Conservation (phyloP, 345 rosid species). For the Dovyalis caffra region DNA sequence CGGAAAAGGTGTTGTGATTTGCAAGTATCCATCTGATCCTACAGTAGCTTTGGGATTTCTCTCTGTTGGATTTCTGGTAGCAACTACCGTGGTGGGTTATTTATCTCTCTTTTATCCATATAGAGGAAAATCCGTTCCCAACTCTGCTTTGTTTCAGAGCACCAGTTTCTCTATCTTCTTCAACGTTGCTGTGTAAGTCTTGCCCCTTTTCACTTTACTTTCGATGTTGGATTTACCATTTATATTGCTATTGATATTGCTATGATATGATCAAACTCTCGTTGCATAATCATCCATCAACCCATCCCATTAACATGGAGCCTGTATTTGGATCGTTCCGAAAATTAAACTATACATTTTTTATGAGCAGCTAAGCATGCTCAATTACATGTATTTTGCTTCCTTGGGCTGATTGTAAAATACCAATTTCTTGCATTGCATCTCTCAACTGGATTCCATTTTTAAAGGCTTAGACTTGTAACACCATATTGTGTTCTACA, state of each 20-base stretch:
- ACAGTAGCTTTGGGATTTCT: conserved; percentile 24
- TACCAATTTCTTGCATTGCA: not conserved
- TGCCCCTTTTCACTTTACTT: not conserved
- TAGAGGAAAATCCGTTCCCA: conserved; percentile 27
- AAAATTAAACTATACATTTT: no score
- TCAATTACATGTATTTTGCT: not conserved
- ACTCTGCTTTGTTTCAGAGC: conserved; percentile 18
- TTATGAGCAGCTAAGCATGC: not conserved
- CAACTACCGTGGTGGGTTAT: conserved; percentile 17
- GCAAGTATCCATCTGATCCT: conserved; percentile 36
- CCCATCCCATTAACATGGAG: no score
- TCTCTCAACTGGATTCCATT: not conserved
- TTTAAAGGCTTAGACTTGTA: not conserved
- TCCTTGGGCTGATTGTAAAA: not conserved
- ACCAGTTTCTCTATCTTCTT: conserved; percentile 24
- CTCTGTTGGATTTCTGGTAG: conserved; percentile 18
- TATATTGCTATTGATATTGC: no score
- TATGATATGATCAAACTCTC: no score
- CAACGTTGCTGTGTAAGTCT: conserved; percentile 24
- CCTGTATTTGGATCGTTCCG: no score
- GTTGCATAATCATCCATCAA: no score
- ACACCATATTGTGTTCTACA: not conserved
- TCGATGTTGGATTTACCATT: not conserved
- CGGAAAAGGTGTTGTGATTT: conserved; percentile 11
- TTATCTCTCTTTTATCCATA: conserved; percentile 26